These are phyloP conservation scores for Colletotrichum lindemuthianum DNA, from an alignment of 2,329 filamentous ascomycete genomes.

Conservation along the genomic window DNA sequence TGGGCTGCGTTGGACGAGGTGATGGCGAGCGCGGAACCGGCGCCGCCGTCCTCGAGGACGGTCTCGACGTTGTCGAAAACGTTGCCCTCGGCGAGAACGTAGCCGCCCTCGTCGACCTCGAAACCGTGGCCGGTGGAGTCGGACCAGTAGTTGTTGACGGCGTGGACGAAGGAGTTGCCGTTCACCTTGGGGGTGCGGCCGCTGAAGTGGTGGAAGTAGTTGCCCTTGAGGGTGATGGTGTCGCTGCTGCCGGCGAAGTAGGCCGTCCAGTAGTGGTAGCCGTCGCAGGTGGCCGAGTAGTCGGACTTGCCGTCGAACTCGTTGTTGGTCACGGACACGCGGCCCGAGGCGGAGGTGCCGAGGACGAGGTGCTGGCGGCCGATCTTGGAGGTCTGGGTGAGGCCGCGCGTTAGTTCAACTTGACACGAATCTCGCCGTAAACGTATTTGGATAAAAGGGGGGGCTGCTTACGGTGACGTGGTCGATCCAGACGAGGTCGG, in stretches of 20 bases:
- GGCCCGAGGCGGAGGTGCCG: slow-evolving; percentile 61
- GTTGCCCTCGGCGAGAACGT: slow-evolving; percentile 65
- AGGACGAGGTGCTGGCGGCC: slow-evolving; percentile 70
- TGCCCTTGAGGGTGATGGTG: slow-evolving; percentile 66
- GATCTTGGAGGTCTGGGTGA: slow-evolving; percentile 58
- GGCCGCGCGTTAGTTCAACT: background rate
- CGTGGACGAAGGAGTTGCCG: slow-evolving; percentile 66
- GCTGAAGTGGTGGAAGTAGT: slow-evolving; percentile 69
- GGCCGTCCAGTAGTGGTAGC: slow-evolving; percentile 68
- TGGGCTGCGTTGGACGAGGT: slow-evolving; percentile 39
- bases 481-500: slow-evolving; percentile 61
- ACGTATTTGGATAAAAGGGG: background rate
- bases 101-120: slow-evolving; percentile 55
- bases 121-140: slow-evolving; percentile 66
- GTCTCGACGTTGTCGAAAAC: slow-evolving; percentile 63
- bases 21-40: slow-evolving; percentile 23
- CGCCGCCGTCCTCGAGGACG: slow-evolving; percentile 45
- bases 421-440: no score
- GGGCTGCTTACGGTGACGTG: slow-evolving; percentile 53
- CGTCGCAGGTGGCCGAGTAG: slow-evolving; percentile 67
- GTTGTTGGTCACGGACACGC: slow-evolving; percentile 69
- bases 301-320: slow-evolving; percentile 64
- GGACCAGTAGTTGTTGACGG: slow-evolving; percentile 71
- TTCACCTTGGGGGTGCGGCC: slow-evolving; percentile 68
- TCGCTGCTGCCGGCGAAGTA: slow-evolving; percentile 67